phyloP scores from a whole-genome alignment of 2,329 filamentous ascomycete genomes.

The Hymenoscyphus linearis region DNA sequence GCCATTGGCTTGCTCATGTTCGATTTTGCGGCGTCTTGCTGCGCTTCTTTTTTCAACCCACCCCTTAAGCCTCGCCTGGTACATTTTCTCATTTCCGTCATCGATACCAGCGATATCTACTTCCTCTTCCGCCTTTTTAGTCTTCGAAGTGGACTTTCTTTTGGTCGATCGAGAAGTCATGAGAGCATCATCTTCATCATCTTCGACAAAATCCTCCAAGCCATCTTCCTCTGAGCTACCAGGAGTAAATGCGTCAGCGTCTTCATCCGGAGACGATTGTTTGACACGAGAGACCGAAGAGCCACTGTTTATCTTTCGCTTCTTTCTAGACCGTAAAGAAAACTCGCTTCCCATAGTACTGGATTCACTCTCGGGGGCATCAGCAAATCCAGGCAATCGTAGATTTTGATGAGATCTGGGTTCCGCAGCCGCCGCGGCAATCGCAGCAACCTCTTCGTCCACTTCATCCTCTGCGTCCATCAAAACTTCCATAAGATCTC shows the following conservation, averaged over 20 bases:
- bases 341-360: constrained; percentile 46
- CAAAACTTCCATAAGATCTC: constrained; percentile 70
- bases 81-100: constrained; percentile 82
- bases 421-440: constrained; percentile 39
- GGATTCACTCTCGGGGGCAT: constrained; percentile 37
- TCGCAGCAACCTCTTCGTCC: constrained; percentile 37
- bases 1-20: constrained; percentile 32
- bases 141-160: constrained; percentile 26
- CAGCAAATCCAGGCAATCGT: constrained; percentile 65
- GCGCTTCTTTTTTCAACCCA: constrained; percentile 65
- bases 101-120: constrained; percentile 51
- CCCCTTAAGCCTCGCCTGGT: constrained; percentile 65
- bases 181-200: constrained; percentile 33
- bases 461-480: constrained; percentile 73
- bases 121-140: constrained; percentile 29
- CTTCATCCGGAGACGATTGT: constrained; percentile 32
- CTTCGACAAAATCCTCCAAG: constrained; percentile 25
- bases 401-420: constrained; percentile 67
- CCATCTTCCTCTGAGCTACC: constrained; percentile 22
- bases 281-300: constrained; percentile 10
- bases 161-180: constrained; percentile 36
- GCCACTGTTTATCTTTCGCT: constrained; percentile 38
- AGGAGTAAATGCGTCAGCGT: constrained; percentile 31
- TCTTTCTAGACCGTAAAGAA: constrained; percentile 54
- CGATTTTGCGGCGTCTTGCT: constrained; percentile 45